Conservation (phyloP, 148 eudicot genomes). For the Talinum fruticosum region DNA sequence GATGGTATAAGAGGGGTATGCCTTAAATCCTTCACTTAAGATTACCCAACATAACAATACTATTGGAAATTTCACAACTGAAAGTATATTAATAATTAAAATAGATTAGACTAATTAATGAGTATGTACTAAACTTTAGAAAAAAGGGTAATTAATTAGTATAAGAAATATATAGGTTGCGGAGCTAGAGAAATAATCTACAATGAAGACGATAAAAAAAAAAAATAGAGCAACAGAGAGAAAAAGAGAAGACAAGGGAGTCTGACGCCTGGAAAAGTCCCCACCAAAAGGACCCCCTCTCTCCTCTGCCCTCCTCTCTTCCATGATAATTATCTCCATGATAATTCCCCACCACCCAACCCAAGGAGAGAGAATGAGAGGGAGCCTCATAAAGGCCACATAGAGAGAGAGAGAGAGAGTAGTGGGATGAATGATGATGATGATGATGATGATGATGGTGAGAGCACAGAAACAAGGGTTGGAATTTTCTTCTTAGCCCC, state of each 20-base stretch:
- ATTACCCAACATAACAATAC: too few relatives aligned
- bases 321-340: constrained; percentile 22
- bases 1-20: too few relatives aligned
- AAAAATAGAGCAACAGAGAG: background rate
- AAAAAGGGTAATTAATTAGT: too few relatives aligned
- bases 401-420: constrained; percentile 6
- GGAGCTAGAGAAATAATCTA: too few relatives aligned
- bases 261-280: constrained; percentile 11
- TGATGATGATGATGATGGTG: constrained; percentile 27
- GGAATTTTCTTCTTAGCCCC: constrained; percentile 26
- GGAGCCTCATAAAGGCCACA: background rate
- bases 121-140: too few relatives aligned
- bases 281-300: constrained; percentile 17
- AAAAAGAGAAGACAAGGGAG: background rate
- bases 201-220: too few relatives aligned
- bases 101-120: too few relatives aligned
- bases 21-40: too few relatives aligned
- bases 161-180: too few relatives aligned
- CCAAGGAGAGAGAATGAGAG: constrained; percentile 12
- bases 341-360: constrained; percentile 15
- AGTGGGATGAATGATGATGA: constrained; percentile 19
- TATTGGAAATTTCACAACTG: too few relatives aligned
- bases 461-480: constrained; percentile 26
- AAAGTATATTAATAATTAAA: too few relatives aligned
- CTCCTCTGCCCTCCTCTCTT: background rate